Conservation (phyloP, 176 grass and related monocot genomes). For the Carex littledalei region DNA sequence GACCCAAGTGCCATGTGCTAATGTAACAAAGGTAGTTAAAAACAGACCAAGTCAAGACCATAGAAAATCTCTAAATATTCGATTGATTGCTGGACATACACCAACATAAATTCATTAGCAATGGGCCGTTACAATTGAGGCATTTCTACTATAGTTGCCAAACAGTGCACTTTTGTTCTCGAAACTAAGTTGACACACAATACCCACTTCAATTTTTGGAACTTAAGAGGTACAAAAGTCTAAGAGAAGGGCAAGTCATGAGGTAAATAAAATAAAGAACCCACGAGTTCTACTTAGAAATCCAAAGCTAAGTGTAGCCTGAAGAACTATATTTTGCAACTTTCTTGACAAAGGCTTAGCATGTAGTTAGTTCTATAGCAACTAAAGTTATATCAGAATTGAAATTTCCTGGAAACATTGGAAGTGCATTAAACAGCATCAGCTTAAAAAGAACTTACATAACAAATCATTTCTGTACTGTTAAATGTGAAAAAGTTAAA, state of each 20-base stretch:
- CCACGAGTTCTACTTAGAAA: neutral
- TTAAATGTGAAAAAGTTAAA: neutral
- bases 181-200: neutral
- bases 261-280: neutral
- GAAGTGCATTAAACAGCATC: neutral
- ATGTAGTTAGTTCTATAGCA: neutral
- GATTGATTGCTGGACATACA: neutral
- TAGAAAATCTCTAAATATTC: neutral
- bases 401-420: neutral
- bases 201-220: neutral
- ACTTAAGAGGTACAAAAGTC: neutral
- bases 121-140: neutral
- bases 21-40: neutral
- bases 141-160: too few species aligned
- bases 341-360: neutral
- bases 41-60: neutral
- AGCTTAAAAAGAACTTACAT: neutral
- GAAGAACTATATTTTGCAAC: neutral
- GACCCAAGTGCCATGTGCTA: neutral
- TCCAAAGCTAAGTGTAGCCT: neutral
- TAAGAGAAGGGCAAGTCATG: neutral
- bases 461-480: neutral
- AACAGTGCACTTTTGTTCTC: too few species aligned
- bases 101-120: neutral
- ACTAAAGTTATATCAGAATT: neutral